These are phyloP conservation scores for Fusarium sterilihyphosum DNA, from an alignment of 2,329 filamentous ascomycete genomes.

Conservation along the genomic window DNA sequence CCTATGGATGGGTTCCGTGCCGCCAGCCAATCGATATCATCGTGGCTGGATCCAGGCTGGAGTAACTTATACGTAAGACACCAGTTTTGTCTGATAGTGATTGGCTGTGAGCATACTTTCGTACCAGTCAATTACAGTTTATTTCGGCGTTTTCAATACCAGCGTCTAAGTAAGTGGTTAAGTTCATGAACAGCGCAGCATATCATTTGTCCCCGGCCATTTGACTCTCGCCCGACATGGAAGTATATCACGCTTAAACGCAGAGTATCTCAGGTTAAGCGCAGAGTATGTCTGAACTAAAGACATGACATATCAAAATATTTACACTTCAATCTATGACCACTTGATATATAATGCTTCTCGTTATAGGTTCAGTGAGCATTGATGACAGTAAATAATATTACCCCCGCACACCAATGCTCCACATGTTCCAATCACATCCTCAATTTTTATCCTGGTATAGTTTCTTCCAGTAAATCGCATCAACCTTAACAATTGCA, in stretches of 20 bases:
- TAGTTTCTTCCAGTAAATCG: slow-evolving; percentile 9
- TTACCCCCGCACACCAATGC: accelerated
- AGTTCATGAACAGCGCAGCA: too few species aligned
- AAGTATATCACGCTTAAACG: too few species aligned
- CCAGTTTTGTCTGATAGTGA: background rate
- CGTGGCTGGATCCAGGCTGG: background rate
- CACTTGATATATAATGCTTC: background rate
- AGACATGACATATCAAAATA: background rate
- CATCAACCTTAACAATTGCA: slow-evolving; percentile 8
- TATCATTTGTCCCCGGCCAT: background rate
- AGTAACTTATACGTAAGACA: background rate
- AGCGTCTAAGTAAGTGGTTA: background rate
- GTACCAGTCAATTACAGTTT: accelerated
- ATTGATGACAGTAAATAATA: background rate
- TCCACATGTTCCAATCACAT: background rate
- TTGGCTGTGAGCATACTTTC: background rate
- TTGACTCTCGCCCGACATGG: too few species aligned
- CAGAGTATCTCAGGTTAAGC: background rate
- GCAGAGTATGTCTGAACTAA: too few species aligned
- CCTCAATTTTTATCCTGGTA: background rate
- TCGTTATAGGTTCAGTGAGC: background rate
- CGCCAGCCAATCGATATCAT: background rate
- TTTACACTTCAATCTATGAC: background rate
- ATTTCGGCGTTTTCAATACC: background rate
- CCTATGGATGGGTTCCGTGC: background rate